Percentiles rank a stretch among this genome's conserved stretches.
phyloP scores from a whole-genome alignment of 371 early-diverging fungal species.

The Vairimorpha ceranae region DNA sequence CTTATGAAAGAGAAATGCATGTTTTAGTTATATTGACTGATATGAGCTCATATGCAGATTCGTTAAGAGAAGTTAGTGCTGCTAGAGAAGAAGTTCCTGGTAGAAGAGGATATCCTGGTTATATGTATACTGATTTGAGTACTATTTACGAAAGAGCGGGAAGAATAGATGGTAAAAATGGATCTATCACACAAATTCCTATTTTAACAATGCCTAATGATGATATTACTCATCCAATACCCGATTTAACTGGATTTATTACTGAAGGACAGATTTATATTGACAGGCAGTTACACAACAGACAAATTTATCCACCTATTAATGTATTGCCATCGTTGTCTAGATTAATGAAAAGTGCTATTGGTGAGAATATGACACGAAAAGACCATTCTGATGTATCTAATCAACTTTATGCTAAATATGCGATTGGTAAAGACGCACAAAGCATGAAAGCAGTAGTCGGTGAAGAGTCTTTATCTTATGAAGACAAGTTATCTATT shows the following conservation, averaged over 20 bases:
- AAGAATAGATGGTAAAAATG: conserved; percentile 94
- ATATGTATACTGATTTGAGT: conserved; percentile 99
- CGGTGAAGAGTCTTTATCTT: conserved; percentile 95
- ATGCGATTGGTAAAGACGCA: conserved; percentile 98
- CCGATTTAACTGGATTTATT: conserved; percentile 99
- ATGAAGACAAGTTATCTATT: conserved; percentile 90
- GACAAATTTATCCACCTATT: conserved; percentile 99
- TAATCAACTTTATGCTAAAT: conserved; percentile 99
- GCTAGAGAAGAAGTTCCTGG: conserved; percentile 99
- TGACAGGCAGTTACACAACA: conserved; percentile 95
- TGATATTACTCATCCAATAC: conserved; percentile 99
- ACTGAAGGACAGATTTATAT: conserved; percentile 99
- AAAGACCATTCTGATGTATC: conserved; percentile 99
- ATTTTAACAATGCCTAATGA: conserved; percentile 99
- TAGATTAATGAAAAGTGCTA: conserved; percentile 98
- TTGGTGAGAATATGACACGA: conserved; percentile 96
- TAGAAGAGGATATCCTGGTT: conserved; percentile 99
- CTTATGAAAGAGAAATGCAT: conserved; percentile 98
- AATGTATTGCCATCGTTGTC: conserved; percentile 97
- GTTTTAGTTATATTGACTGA: conserved; percentile 99
- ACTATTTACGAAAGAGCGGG: conserved; percentile 99
- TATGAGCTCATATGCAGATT: conserved; percentile 99
- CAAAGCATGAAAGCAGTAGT: conserved; percentile 99
- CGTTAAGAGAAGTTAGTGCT: conserved; percentile 95
- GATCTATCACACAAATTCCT: conserved; percentile 98